Evolutionary conservation across 2,329 filamentous ascomycete species (phyloP), one percentile per base, ranked within the genome.

Genomic region (Hortaea werneckii): DNA sequence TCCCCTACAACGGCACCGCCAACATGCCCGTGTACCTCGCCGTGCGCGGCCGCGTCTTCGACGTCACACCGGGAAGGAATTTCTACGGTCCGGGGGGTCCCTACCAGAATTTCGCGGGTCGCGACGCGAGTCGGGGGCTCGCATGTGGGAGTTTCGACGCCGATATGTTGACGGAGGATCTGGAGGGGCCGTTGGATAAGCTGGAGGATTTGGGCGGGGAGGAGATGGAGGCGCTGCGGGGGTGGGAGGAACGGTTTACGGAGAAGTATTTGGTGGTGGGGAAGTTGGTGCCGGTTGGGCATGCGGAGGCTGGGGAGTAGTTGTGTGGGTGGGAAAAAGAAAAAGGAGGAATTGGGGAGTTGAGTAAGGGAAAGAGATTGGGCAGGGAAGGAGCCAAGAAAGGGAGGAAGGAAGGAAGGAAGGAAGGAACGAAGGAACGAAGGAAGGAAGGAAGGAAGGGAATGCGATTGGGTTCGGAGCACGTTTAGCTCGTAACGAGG

Each of bases 221-320:
- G 48, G 82, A 94, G 73, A 69, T 85, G 68, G 89, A 94, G 65
- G 85, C 88, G 42, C 70, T 95, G 65, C 74, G 77, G 58, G 87
- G 86, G 1, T 98, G 92, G 92, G 89, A 95, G 72, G 87, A 94
- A 70, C 77, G 88, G 54, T 98, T 98, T 65, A 70, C 76, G 50
- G 85, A 90, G 67, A 96, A 98, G 75, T 98, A 98, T 67, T 71
- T 95, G 26, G 80, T 96, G n/a, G 87, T 98, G 10, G 92, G 92
- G 13, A 84, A 80, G 68, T 67, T 98, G 59, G 85, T 95, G 44
- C 72, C 80, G 41, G 78, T 79, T 50, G 75, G 76, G 9, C 69
- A 70, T 53, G 70, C 78, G 5, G 72, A 75, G 52, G 69, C 67
- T 3, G 69, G 73, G 58, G 51, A 64, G 60, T 29, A 50, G 20